phyloP scores from a whole-genome alignment of 768 basidiomycete genomes.

The Termitomyces sp. region DNA sequence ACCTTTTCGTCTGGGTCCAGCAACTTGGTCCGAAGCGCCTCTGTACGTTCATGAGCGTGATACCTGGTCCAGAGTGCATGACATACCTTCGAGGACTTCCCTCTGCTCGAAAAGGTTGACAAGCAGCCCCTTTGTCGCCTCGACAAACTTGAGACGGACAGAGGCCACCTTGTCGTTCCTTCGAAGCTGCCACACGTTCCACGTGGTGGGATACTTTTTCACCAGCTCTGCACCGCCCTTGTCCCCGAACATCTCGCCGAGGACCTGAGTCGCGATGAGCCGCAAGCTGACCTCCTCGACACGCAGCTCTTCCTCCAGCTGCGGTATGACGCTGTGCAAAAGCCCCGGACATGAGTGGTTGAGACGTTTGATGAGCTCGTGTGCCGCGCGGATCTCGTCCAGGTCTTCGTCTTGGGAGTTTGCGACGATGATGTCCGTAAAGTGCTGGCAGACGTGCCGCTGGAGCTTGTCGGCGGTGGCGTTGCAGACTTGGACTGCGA shows the following conservation, averaged over 20 bases:
- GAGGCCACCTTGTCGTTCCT: constrained; percentile 67
- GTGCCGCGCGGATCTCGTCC: constrained; percentile 68
- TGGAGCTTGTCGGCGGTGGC: constrained; percentile 81
- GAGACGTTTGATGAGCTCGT: constrained; percentile 81
- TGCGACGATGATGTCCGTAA: constrained; percentile 80
- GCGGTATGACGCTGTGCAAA: constrained; percentile 86
- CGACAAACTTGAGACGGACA: constrained; percentile 79
- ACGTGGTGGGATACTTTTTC: constrained; percentile 76
- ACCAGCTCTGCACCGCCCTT: constrained; percentile 69
- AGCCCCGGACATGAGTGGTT: constrained; percentile 76
- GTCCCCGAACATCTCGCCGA: constrained; percentile 90
- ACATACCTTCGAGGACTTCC: constrained; percentile 67
- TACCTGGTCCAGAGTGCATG: neutral
- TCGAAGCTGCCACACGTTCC: constrained; percentile 79
- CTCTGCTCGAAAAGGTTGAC: constrained; percentile 61
- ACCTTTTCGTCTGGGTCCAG: constrained; percentile 90
- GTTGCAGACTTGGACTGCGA: constrained; percentile 85
- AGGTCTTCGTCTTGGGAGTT: constrained; percentile 58
- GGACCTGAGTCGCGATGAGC: constrained; percentile 74
- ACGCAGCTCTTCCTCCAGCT: constrained; percentile 85
- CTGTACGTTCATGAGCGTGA: constrained; percentile 25
- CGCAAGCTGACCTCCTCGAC: constrained; percentile 70
- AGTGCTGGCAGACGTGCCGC: constrained; percentile 86
- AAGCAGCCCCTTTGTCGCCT: constrained; percentile 58
- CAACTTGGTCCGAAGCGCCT: constrained; percentile 58